Evolutionary conservation across 179 eudicot genomes (phyloP), one percentile per base, ranked within the genome.

Genomic region (Spergularia azorica): DNA sequence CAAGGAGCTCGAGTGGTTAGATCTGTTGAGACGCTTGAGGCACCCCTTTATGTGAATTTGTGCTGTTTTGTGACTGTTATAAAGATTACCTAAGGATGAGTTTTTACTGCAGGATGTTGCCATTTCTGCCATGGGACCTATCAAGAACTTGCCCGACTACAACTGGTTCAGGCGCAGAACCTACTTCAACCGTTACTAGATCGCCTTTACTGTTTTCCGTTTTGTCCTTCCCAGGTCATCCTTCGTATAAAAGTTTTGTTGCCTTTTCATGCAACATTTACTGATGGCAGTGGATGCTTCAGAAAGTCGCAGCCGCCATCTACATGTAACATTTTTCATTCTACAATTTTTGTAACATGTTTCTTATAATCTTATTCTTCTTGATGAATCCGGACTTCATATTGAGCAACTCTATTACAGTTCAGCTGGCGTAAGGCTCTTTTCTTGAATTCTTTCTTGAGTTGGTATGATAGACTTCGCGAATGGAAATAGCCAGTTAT

Each of bases 81-180:
- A 0, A 46, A 56, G 59, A 41, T 67, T 18, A 7, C 12, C 7
- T 39, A 36, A 57, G 14, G 10, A n/a, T 48, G 36, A 13, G 7
- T 10, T 16, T 39, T 26, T 20, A 26, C 32, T 78, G 79, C 88
- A 93, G 98, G 98, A 92, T 88, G 70, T 93, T 67, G 95, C 95
- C 3, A 89, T 93, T 54, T 83, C 95, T 75, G 97, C 95, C 51
- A 67, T 83, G 73, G 98, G 98, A 0, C 98, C 98, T 3, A 76
- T 93, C 79, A 92, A 87, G 79, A 72, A 67, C 14, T 85, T 93
- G 73, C 98, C 95, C 1, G 97, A 93, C 83, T 93, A 93, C 95
- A 93, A 92, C 87, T 92, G 98, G 98, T 93, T 93, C 92, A 87
- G 98, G 79, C 95, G 98, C 84, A 85, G 97, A 65, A 93, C 98